Base-by-base conservation (phyloP, 768 basidiomycete genomes). In the Auriscalpium vulgare region DNA sequence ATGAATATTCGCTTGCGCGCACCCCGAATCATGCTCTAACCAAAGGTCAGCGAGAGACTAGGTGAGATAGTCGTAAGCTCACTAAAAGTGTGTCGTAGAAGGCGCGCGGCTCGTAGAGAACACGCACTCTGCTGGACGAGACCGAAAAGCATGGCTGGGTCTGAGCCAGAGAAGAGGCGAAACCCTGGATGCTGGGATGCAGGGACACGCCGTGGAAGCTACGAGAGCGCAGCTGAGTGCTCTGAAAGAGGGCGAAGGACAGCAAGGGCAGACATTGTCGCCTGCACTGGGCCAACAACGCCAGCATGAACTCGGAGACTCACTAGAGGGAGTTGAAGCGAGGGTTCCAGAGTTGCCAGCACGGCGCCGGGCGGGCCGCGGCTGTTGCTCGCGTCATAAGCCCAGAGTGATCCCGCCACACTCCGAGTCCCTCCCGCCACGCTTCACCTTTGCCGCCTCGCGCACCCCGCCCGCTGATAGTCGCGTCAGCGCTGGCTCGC, bases 1-100 rank as follows among this genome's bases (percentile, higher is more conserved):
- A 99, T 78, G 65, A 95, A 90, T 63, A 99, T 82, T 55, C 94
- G 81, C 50, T 74, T 70, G 55, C 83, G 80, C 0, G 95, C 95
- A n/a, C 80, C 75, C 46, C 73, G 72, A 52, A 98, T 84, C 78
- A 91, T 85, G 56, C 80, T 74, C 93, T 95, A 48, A 37, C 0
- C 5, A 11, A n/a, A 21, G 29, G 21, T 6, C 37, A 13, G 56
- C 2, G 38, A 4, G 11, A 36, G 14, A 8, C 7, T 21, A 19
- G 16, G 36, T 4, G n/a, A 48, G 2, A 19, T 35, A 3, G 35
- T 4, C 21, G 16, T 4, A 11, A 8, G 23, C 61, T 56, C 43
- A 62, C 61, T n/a, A 57, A 54, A n/a, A 62, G 43, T 29, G 44
- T 38, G 14, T 40, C 21, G 14, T 62, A 60, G 45, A 62, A 62